Percentiles rank a stretch among this genome's conserved stretches.
Conservation (phyloP, 2,329 filamentous ascomycete genomes). For the Balansia obtecta region DNA sequence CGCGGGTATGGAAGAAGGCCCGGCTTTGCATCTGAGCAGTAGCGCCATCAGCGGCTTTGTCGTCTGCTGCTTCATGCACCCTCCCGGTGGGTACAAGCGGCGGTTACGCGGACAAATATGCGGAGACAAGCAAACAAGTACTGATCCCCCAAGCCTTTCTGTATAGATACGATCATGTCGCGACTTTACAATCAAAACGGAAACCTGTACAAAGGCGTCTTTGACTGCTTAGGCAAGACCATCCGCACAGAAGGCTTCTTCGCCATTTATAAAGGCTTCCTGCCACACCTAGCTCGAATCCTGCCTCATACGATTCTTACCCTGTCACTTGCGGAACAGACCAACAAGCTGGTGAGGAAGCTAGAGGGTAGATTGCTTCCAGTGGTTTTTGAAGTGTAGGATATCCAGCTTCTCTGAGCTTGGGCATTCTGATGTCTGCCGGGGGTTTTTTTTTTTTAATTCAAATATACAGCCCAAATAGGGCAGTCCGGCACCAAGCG, state of each 20-base stretch:
- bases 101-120: background rate
- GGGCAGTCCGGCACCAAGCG: background rate
- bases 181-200: conserved; percentile 98
- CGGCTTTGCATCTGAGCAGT: conserved; percentile 75
- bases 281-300: conserved; percentile 87
- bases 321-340: conserved; percentile 88
- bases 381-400: conserved; percentile 17
- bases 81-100: conserved; percentile 51
- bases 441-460: no score
- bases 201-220: conserved; percentile 86
- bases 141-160: conserved; percentile 6
- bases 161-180: conserved; percentile 86
- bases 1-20: conserved; percentile 80
- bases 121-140: background rate
- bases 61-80: conserved; percentile 96
- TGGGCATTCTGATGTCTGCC: background rate
- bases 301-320: conserved; percentile 93
- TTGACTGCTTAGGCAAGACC: conserved; percentile 86
- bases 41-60: conserved; percentile 88
- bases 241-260: conserved; percentile 81
- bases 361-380: conserved; percentile 52
- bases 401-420: background rate
- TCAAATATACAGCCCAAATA: background rate
- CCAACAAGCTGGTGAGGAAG: conserved; percentile 79
- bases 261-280: conserved; percentile 95